Evolutionary conservation across 345 rosid genomes (phyloP).

Genomic region (Dipteronia dyeriana): DNA sequence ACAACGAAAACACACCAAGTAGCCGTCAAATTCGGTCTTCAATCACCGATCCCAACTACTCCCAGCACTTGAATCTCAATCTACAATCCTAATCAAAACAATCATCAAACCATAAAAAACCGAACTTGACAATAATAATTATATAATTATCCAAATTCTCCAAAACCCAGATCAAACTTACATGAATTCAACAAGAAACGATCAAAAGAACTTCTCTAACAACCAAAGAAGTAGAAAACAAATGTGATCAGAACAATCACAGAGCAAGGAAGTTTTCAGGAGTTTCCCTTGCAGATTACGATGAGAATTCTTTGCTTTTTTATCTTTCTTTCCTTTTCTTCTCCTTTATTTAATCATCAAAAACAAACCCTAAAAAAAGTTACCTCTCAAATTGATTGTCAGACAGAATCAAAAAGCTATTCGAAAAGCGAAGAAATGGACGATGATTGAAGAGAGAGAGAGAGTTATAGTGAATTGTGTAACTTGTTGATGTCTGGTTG

Average conservation of each 20-base stretch:
- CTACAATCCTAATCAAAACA: conserved; percentile 22
- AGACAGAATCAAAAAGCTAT: conserved; percentile 24
- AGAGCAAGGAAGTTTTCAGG: conserved; percentile 8
- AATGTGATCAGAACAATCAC: neutral
- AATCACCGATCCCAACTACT: conserved; percentile 10
- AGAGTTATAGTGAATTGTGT: neutral
- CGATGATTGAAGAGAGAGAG: conserved; percentile 20
- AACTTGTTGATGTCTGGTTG: conserved; percentile 52
- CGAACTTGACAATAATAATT: conserved; percentile 11
- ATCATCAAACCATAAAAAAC: conserved; percentile 17
- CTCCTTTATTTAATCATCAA: conserved; percentile 18
- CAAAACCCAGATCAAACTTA: conserved; percentile 23
- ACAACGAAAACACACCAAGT: conserved; percentile 17
- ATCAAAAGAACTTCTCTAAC: neutral
- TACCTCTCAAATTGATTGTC: conserved; percentile 17
- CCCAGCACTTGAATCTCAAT: conserved; percentile 17
- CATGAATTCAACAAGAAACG: conserved; percentile 14
- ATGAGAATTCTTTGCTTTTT: conserved; percentile 19
- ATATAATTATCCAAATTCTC: conserved; percentile 21
- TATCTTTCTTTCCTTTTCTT: neutral
- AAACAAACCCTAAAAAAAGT: conserved; percentile 24
- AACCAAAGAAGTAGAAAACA: neutral
- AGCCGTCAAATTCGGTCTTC: conserved; percentile 3
- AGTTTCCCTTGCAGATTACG: conserved; percentile 22
- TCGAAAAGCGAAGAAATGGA: conserved; percentile 30